phyloP scores from a whole-genome alignment of 2,329 filamentous ascomycete species.

The Dichotomopilus funicola region DNA sequence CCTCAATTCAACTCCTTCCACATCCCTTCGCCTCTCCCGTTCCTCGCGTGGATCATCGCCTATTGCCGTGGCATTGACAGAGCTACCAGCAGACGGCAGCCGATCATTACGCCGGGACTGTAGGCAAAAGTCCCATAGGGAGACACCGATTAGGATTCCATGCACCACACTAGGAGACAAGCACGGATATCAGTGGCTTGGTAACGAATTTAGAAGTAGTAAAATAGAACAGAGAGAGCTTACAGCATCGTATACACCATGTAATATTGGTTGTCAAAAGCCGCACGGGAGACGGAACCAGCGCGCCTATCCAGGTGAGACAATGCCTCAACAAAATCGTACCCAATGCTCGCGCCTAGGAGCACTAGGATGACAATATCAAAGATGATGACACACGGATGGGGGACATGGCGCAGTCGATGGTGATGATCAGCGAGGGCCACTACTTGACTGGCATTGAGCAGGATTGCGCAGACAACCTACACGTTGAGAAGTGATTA shows the following conservation, averaged over 20 bases:
- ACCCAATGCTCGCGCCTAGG: background rate
- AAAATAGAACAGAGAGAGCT: background rate
- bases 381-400: background rate
- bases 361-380: background rate
- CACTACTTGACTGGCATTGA: background rate
- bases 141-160: background rate
- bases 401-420: background rate
- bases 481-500: background rate
- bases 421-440: background rate
- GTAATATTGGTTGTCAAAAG: background rate
- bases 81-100: background rate
- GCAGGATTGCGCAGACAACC: background rate
- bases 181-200: background rate
- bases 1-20: background rate
- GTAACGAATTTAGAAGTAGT: background rate
- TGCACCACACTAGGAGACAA: background rate
- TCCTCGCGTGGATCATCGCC: background rate
- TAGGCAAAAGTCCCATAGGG: background rate
- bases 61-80: background rate
- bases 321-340: background rate
- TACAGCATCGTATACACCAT: background rate
- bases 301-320: background rate
- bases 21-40: background rate
- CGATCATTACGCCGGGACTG: background rate
- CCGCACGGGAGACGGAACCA: background rate